Evolutionary conservation across 2,329 filamentous ascomycete species (phyloP), one percentile per base, ranked within the genome.

Genomic region (Paecilomyces niveus): DNA sequence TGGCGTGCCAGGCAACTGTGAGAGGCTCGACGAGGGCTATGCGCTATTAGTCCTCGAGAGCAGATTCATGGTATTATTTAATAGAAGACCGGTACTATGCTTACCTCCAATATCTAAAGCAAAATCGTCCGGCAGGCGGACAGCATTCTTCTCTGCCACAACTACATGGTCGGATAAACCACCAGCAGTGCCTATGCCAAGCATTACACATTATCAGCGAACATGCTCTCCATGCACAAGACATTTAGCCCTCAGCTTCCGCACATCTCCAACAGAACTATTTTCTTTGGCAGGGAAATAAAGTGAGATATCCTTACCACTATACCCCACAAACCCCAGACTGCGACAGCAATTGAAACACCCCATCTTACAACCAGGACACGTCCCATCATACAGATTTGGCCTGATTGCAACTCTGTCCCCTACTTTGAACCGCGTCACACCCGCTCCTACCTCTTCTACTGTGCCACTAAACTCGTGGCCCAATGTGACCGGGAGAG

Each of bases 391-490:
- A 59, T 76, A 82, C 54, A 87, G 76, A 10, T 81, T 85, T 1
- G 86, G 86, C 61, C 85, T 82, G 3, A 88, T 76, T 4, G 80
- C 82, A 18, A 86, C 84, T 18, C 77, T 73, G 61, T 88, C 81
- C 1, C 85, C 85, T 1, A 81, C 67, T 51, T 78, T 73, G 54
- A 87, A 72, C 65, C 60, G 57, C 21, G 63, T 64, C 3, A 85
- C 80, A 1, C 72, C 77, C 0, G 74, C 65, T 0, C 85, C 85
- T n/a, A 88, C 72, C 62, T 86, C 83, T 10, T 80, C 76, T 32
- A 89, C 75, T 1, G 79, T 78, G 10, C 85, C 86, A 3, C 80
- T 82, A 69, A 88, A 85, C 66, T 89, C 86, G 65, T 89, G 86
- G 26, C 86, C 86, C 9, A 88, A 74, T 0, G 80, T 85, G 9